Conservation (phyloP, 768 basidiomycete species). For the Rhizopogon sp. region DNA sequence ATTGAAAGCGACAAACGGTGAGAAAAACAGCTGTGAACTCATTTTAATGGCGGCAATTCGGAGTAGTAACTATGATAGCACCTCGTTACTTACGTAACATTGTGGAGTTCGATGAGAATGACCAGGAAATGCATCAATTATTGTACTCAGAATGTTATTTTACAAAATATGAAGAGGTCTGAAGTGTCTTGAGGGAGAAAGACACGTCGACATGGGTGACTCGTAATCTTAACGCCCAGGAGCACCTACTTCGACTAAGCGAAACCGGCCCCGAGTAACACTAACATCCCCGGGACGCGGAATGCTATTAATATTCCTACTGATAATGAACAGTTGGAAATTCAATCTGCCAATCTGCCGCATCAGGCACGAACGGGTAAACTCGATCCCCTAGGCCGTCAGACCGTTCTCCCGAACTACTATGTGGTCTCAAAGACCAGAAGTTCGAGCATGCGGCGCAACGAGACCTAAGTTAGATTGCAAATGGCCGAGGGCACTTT, state of each 20-base stretch:
- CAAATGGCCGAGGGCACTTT: conserved; percentile 28
- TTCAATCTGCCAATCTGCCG: not conserved
- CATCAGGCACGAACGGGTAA: not conserved
- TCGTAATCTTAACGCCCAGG: not conserved
- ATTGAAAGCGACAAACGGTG: conserved; percentile 4
- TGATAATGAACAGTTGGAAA: no score
- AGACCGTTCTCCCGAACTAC: not conserved
- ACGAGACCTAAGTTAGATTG: not conserved
- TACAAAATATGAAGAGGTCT: not conserved
- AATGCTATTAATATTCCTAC: no score
- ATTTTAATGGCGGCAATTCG: no score
- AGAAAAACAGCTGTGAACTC: not conserved
- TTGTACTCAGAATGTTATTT: not conserved
- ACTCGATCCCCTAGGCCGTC: not conserved
- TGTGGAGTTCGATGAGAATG: no score
- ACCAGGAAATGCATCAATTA: no score
- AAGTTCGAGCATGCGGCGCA: not conserved
- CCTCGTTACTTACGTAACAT: not conserved
- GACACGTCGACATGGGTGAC: not conserved
- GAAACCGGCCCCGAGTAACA: not conserved
- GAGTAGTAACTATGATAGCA: not conserved
- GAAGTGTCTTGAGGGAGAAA: not conserved
- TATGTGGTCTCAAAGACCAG: not conserved
- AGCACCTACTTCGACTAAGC: not conserved
- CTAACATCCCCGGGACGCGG: no score